Evolutionary conservation across 2,329 filamentous ascomycete species (phyloP), one percentile per base, ranked within the genome.

Genomic region (Arthroderma sp.): DNA sequence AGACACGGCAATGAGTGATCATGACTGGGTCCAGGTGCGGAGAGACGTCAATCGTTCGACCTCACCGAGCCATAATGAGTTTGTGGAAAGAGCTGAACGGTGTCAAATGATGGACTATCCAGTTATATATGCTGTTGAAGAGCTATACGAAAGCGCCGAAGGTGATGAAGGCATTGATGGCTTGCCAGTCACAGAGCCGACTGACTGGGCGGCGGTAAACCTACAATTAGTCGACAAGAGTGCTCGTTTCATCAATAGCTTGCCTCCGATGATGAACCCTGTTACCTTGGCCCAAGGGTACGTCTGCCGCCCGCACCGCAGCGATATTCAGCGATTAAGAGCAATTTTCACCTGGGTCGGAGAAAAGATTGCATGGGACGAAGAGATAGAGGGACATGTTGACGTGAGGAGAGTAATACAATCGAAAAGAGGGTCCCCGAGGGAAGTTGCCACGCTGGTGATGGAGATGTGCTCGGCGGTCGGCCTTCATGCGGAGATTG

Each of bases 261-360:
- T 94, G 10, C 87, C 89, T 1, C 79, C 85, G 0, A 83, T 81
- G 65, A 86, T 83, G 0, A 94, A 84, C 10, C 80, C 89, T 0
- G 76, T 81, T 28, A 84, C 82, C 29, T 70, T 98, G 10, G 87
- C 91, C 0, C 91, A 91, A 47, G 85, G 82, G 1, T 94, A 94
- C 59, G 80, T 98, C 7, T 98, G 93, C 58, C 78, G 91, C 29
- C 93, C 91, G 0, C 94, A 95, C 61, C 77, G 88, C 48, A 95
- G 85, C 62, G 89, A 96, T 55, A 85, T 95, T 0, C 91, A 98
- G 61, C 78, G 88, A 32, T 67, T 98, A 28, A 78, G 93, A 27
- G 89, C 91, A 10, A 96, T 98, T 50, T 98, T 96, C 57, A 95
- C 85, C 1, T 98, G 89, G 89, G 85, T 94, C 4, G 78, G 85